Conservation (phyloP, 176 grass and related monocot genomes). For the Cenchrus americanus region DNA sequence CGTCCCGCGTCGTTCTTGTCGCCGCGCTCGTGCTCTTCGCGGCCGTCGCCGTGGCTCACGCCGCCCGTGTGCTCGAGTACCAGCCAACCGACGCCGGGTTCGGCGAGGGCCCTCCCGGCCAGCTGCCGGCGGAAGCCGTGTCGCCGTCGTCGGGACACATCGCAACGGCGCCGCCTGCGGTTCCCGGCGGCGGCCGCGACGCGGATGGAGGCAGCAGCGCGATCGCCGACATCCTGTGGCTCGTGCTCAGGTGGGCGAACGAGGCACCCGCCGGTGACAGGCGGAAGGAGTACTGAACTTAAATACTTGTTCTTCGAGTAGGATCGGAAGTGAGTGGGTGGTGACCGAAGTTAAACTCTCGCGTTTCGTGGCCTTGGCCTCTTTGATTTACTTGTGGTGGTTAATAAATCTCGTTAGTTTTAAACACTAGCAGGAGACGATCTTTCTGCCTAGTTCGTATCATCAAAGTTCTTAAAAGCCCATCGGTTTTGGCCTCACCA, state of each 20-base stretch:
- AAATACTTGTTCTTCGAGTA: neutral
- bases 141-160: neutral
- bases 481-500: no score
- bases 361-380: neutral
- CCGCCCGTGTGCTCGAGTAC: slow-evolving; percentile 17
- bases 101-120: neutral
- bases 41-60: slow-evolving; percentile 9
- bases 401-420: no score
- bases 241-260: slow-evolving; percentile 40
- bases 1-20: slow-evolving; percentile 11
- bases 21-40: slow-evolving; percentile 37
- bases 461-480: no score
- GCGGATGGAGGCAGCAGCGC: neutral
- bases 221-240: slow-evolving; percentile 42
- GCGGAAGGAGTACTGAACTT: slow-evolving; percentile 21
- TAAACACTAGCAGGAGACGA: no score
- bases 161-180: neutral
- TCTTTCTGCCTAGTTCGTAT: no score
- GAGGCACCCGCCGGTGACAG: neutral
- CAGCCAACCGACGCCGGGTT: slow-evolving; percentile 14
- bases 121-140: neutral
- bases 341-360: neutral
- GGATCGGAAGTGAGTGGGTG: neutral
- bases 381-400: neutral
- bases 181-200: neutral